phyloP scores from a whole-genome alignment of 164 flowering plant species.

The Umbilicus rupestris region DNA sequence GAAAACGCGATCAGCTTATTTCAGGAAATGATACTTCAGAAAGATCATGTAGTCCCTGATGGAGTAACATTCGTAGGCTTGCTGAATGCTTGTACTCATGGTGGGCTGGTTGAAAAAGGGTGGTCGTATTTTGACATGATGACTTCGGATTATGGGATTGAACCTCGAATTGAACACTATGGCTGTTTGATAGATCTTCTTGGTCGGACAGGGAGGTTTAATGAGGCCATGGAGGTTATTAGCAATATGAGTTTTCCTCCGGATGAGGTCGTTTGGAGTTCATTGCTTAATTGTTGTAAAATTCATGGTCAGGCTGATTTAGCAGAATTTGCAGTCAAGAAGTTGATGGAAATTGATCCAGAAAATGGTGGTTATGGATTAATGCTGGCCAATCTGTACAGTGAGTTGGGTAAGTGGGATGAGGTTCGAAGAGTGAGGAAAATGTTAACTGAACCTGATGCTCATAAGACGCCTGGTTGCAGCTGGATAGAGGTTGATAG shows the following conservation, averaged over 20 bases:
- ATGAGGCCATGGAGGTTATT: conserved; percentile 37
- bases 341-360: conserved; percentile 46
- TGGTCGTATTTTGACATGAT: conserved; percentile 23
- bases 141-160: conserved; percentile 24
- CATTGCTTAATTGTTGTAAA: conserved; percentile 10
- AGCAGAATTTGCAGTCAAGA: conserved; percentile 45
- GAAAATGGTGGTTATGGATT: conserved; percentile 48
- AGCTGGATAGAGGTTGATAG: conserved; percentile 71
- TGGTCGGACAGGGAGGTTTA: conserved; percentile 36
- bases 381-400: conserved; percentile 60
- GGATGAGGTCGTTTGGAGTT: conserved; percentile 29
- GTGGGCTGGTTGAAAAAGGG: conserved; percentile 36
- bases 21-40: conserved; percentile 2
- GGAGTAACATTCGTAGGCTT: conserved; percentile 11
- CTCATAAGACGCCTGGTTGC: conserved; percentile 58
- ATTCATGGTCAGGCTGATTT: conserved; percentile 39
- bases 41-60: conserved; percentile 3
- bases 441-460: conserved; percentile 30
- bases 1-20: conserved; percentile 21
- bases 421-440: conserved; percentile 38
- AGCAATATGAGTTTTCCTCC: conserved; percentile 33
- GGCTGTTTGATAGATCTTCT: conserved; percentile 47
- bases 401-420: conserved; percentile 62
- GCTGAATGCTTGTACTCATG: conserved; percentile 22
- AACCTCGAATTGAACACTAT: conserved; percentile 38